phyloP scores from a whole-genome alignment of 352 stramenopile species.

The Paralagenidium karlingii region DNA sequence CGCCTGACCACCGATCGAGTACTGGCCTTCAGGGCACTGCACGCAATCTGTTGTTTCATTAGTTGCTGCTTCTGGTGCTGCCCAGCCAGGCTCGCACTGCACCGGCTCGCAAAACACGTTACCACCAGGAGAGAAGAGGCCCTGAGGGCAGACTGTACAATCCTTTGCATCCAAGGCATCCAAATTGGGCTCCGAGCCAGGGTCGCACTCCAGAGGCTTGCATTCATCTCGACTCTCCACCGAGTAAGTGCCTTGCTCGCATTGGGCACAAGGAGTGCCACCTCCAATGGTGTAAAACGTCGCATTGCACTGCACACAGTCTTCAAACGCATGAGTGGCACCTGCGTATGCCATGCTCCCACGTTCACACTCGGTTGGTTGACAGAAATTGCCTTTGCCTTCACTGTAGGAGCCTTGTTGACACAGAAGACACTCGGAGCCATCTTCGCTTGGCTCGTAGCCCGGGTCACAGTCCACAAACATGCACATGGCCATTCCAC shows the following conservation, averaged over 20 bases:
- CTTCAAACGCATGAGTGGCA: constrained; percentile 9
- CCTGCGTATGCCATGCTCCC: constrained; percentile 12
- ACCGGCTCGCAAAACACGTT: constrained; percentile 14
- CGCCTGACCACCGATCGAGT: constrained; percentile 18
- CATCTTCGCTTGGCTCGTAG: constrained; percentile 21
- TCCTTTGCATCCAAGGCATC: constrained; percentile 9
- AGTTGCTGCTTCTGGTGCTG: constrained; percentile 10
- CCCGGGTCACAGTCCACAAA: constrained; percentile 21
- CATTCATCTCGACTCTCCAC: constrained; percentile 8
- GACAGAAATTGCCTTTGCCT: constrained; percentile 15
- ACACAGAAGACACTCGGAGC: constrained; percentile 14
- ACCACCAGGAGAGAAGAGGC: constrained; percentile 18
- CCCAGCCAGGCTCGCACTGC: constrained; percentile 12
- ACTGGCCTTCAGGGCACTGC: constrained; percentile 13
- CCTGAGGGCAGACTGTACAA: constrained; percentile 18
- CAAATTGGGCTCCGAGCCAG: constrained; percentile 13
- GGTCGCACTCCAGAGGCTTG: constrained; percentile 11
- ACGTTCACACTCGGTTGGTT: constrained; percentile 9
- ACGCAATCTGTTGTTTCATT: constrained; percentile 13
- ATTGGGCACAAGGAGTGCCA: constrained; percentile 14
- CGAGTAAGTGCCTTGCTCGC: constrained; percentile 18
- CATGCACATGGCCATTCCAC: constrained; percentile 16
- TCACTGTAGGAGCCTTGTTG: constrained; percentile 12
- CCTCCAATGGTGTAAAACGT: constrained; percentile 20
- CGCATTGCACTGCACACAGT: constrained; percentile 15